Base-by-base conservation (phyloP, 495 filamentous ascomycete species). In the Trypethelium eluteriae region DNA sequence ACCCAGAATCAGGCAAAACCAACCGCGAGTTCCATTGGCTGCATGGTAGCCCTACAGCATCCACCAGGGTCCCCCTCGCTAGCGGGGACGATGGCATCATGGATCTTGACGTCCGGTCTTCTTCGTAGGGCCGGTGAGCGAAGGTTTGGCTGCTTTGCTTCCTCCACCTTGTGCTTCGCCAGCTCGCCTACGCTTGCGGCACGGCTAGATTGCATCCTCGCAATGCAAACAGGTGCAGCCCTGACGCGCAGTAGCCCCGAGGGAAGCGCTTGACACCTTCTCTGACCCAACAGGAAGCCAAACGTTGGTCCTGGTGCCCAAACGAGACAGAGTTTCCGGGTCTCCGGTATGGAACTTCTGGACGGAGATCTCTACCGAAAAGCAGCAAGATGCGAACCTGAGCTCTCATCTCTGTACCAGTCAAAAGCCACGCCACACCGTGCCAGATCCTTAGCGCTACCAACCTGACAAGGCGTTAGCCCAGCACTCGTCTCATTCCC, bases 381-480 rank as follows among this genome's bases (percentile, higher is more conserved):
- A 35, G 53, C 53, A 59, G 53, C 25, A 59, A 59, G 53, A 59
- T 59, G 53, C 32, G 32, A 59, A 18, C 32, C 25, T n/a, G 11
- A 9, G 7, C 18, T 59, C 53, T 35, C 34, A 10, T 36, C 53
- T 59, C n/a, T 59, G 25, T 59, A 7, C 53, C 53, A 59, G 53
- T 59, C 18, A 59, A 59, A 32, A 18, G 53, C 53, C 53, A 34
- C 36, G 25, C 53, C 53, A 59, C 25, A 59, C 53, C 25, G 14
- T 59, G 53, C 53, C 53, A 32, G 53, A 59, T 59, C 53, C 53
- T 59, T 59, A 59, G 53, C 53, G 53, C 53, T 35, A 59, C 53
- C 53, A 59, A 59, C 53, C 53, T 59, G 53, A 59, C 53, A 11
- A 59, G 53, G 53, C 53, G 53, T 59, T 59, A 59, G 53, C 53